phyloP scores from a whole-genome alignment of 495 filamentous ascomycete species.

The Parathielavia hyrcaniae region DNA sequence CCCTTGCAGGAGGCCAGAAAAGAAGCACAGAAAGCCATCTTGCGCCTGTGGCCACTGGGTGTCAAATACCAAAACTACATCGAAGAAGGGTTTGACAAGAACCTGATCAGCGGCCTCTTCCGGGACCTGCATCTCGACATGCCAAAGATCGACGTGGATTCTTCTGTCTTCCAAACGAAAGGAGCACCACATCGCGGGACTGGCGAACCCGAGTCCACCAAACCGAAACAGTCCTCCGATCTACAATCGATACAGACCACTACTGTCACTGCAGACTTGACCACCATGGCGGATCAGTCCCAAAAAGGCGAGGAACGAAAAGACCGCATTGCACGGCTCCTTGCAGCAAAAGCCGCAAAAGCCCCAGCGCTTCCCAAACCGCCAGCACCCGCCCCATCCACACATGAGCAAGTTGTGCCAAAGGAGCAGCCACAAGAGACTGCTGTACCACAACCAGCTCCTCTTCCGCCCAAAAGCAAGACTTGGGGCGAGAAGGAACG shows the following conservation, averaged over 20 bases:
- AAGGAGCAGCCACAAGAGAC: conserved; percentile 12
- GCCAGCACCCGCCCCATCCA: conserved; percentile 9
- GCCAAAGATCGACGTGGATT: conserved; percentile 23
- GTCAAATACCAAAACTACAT: conserved; percentile 64
- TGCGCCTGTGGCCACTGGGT: conserved; percentile 56
- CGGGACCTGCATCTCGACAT: conserved; percentile 55
- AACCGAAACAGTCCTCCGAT: not conserved
- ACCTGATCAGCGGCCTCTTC: conserved; percentile 58
- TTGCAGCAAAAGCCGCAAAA: conserved; percentile 52
- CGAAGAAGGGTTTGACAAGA: conserved; percentile 62
- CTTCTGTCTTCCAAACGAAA: not conserved
- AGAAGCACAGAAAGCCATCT: conserved; percentile 62
- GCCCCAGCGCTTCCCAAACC: conserved; percentile 13
- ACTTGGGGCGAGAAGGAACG: conserved; percentile 41
- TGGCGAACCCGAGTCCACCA: not conserved
- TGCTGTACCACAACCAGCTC: conserved; percentile 7
- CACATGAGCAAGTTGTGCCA: conserved; percentile 13
- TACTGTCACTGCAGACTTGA: conserved; percentile 10
- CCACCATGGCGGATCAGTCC: conserved; percentile 23
- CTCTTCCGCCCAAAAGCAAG: conserved; percentile 29
- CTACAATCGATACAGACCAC: conserved; percentile 8
- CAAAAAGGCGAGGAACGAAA: conserved; percentile 62
- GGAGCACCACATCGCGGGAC: not conserved
- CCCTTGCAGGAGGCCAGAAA: conserved; percentile 51
- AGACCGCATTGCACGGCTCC: conserved; percentile 66